Evolutionary conservation across 2,329 filamentous ascomycete species (phyloP).

Genomic region (Fusarium concolor): DNA sequence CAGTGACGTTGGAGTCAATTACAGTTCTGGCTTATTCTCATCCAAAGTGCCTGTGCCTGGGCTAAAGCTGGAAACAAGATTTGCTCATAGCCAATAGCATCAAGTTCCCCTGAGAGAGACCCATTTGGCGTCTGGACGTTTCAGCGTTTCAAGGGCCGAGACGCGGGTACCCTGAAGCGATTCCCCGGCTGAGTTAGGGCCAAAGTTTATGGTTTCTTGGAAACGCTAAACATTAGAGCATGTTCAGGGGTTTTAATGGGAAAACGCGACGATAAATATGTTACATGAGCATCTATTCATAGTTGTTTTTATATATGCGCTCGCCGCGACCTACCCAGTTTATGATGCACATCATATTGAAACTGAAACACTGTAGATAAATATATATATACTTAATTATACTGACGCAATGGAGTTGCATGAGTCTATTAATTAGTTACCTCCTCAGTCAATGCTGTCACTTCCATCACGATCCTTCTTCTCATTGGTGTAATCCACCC

Average conservation of each 20-base stretch:
- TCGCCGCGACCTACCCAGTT: too few species aligned
- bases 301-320: too few species aligned
- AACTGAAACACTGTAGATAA: too few species aligned
- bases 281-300: too few species aligned
- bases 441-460: too few species aligned
- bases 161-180: constrained; percentile 25
- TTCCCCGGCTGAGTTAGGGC: constrained; percentile 36
- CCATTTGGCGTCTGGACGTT: constrained; percentile 29
- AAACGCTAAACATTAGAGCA: constrained; percentile 30
- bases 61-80: not conserved
- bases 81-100: constrained; percentile 11
- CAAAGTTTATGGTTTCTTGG: constrained; percentile 25
- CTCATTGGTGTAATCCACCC: too few species aligned
- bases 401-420: too few species aligned
- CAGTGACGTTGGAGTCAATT: constrained; percentile 1
- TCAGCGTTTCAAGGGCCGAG: constrained; percentile 26
- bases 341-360: too few species aligned
- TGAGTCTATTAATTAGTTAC: too few species aligned
- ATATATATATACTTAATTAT: too few species aligned
- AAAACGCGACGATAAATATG: not conserved
- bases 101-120: constrained; percentile 28
- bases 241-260: constrained; percentile 40
- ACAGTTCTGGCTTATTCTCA: not conserved
- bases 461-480: too few species aligned
- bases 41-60: too few species aligned